Percentiles rank a stretch among this genome's conserved stretches.
These are phyloP conservation scores for Syzygium aromaticum DNA, from an alignment of 345 rosid species.

Conservation along the genomic window DNA sequence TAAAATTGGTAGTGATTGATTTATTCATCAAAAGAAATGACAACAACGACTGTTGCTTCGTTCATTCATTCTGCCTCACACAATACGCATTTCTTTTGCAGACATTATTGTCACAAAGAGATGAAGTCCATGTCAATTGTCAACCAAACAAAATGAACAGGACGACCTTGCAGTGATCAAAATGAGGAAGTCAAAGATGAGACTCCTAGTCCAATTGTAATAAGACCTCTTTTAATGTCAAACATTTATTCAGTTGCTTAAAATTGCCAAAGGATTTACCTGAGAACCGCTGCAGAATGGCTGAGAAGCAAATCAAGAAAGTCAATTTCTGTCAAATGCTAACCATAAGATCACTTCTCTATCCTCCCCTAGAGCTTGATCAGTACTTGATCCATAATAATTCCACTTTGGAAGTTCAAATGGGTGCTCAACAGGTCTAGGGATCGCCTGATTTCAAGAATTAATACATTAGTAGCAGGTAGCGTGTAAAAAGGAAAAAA, in stretches of 20 bases:
- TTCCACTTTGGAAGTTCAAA: background rate
- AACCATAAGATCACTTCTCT: too few species aligned
- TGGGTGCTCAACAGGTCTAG: background rate
- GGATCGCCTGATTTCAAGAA: too few species aligned
- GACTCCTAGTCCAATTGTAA: background rate
- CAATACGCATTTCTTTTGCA: background rate
- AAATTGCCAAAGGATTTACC: background rate
- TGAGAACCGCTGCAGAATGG: background rate
- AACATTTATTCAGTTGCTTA: background rate
- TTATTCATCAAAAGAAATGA: background rate
- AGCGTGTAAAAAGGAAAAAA: too few species aligned
- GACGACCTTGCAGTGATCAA: conserved; percentile 33
- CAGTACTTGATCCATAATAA: too few species aligned
- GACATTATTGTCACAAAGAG: conserved; percentile 60
- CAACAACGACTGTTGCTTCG: background rate
- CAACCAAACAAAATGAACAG: background rate
- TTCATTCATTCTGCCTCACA: background rate
- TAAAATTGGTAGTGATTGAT: background rate
- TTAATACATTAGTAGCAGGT: too few species aligned
- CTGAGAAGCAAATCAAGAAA: too few species aligned
- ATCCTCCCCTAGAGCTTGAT: too few species aligned
- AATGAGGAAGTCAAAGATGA: background rate
- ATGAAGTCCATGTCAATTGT: conserved; percentile 58
- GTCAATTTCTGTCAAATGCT: too few species aligned
- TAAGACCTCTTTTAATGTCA: background rate